Evolutionary conservation across 177 flowering plant genomes (phyloP).

Genomic region (Telopea speciosissima): DNA sequence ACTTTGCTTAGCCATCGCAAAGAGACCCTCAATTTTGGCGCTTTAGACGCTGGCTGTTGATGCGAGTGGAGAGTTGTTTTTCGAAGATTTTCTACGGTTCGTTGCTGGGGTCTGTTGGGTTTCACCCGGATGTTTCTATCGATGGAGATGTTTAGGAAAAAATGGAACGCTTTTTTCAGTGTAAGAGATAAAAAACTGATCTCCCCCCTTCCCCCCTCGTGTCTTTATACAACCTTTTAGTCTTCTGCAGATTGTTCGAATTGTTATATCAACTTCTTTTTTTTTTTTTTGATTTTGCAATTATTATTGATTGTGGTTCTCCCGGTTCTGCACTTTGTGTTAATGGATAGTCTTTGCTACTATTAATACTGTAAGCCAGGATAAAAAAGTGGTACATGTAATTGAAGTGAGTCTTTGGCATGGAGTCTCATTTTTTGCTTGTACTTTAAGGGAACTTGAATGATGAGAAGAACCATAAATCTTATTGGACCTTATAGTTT

Average conservation of each 20-base stretch:
- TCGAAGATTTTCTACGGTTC: neutral
- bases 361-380: too few relatives aligned
- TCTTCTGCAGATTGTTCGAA: neutral
- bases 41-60: neutral
- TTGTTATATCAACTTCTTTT: neutral
- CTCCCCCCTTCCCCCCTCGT: neutral
- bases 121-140: neutral
- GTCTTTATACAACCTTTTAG: neutral
- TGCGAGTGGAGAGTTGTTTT: conserved; percentile 5
- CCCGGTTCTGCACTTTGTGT: too few relatives aligned
- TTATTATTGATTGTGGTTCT: too few relatives aligned
- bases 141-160: neutral
- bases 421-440: neutral
- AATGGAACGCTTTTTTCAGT: neutral
- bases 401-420: too few relatives aligned
- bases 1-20: neutral
- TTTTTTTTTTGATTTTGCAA: too few relatives aligned
- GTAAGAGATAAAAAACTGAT: neutral
- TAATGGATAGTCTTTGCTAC: too few relatives aligned
- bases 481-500: neutral
- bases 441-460: neutral
- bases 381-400: too few relatives aligned
- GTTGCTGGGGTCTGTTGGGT: neutral
- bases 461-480: neutral
- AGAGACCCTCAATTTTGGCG: neutral